These are phyloP conservation scores for Heliamphora exappendiculata DNA, from an alignment of 148 eudicot species.

Conservation along the genomic window DNA sequence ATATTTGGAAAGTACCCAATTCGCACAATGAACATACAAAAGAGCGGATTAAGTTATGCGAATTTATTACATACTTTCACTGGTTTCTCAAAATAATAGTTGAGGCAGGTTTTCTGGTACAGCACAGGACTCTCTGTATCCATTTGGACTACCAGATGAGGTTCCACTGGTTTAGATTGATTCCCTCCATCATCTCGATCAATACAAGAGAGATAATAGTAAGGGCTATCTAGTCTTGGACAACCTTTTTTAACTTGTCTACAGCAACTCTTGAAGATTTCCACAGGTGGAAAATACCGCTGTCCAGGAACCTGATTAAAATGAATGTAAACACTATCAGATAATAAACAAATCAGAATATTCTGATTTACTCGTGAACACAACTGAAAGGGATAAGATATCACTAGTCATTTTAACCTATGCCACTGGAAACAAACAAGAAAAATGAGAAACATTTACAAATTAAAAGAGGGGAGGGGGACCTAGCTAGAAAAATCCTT, in stretches of 20 bases:
- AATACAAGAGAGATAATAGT: conserved; percentile 34
- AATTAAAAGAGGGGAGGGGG: background rate
- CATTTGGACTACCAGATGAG: conserved; percentile 50
- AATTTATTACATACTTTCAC: conserved; percentile 25
- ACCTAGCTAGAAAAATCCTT: background rate
- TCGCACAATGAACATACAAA: background rate
- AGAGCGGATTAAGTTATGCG: background rate
- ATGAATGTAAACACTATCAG: background rate
- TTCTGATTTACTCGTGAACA: background rate
- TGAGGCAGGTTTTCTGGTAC: conserved; percentile 51
- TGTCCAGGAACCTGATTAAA: conserved; percentile 37
- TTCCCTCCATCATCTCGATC: conserved; percentile 22
- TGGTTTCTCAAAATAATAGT: conserved; percentile 36
- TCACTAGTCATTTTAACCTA: background rate
- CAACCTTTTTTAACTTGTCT: conserved; percentile 29
- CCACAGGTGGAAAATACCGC: conserved; percentile 30
- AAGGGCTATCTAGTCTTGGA: conserved; percentile 17
- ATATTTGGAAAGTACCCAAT: background rate
- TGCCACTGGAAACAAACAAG: background rate
- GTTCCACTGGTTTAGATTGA: conserved; percentile 14
- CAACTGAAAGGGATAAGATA: background rate
- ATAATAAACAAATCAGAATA: background rate
- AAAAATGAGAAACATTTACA: background rate
- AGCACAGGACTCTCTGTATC: conserved; percentile 50
- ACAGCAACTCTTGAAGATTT: conserved; percentile 37